Evolutionary conservation across 2,329 filamentous ascomycete genomes (phyloP), one percentile per base, ranked within the genome.

Genomic region (Colletotrichum higginsianum): DNA sequence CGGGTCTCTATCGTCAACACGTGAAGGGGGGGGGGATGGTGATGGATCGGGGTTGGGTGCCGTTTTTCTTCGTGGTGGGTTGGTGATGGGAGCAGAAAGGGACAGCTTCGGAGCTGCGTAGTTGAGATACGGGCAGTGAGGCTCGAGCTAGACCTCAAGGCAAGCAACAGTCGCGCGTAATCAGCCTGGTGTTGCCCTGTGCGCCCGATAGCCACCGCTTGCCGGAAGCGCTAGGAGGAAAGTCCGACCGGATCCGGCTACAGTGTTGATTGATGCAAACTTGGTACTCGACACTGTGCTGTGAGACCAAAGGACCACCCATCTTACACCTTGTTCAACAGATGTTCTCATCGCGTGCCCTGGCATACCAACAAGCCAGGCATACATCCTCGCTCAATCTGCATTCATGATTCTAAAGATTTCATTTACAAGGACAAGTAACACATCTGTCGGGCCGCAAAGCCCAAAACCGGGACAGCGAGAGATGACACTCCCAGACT

Each of bases 141-240:
- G 63, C 63, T 71, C 56, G 56, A 74, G 72, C 73, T 74, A 58
- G 63, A 65, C 53, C 63, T 70, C 71, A 72, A 74, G 73, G 73
- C 73, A 74, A 74, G 73, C 72, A 74, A 72, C 67, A 60, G 73
- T 74, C 73, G 73, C 73, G 73, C 73, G 73, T 74, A 74, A 74
- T 73, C 73, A 73, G 71, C 73, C 73, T 74, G 67, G 67, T 49
- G 69, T 44, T 74, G 73, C 71, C 67, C 73, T 71, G 73, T 73
- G 73, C 73, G 69, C 49, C 60, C 40, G 47, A 30, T 68, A 58
- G 61, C 61, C 49, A 70, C 38, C 55, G 40, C 55, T 56, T 12
- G 23, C 57, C 67, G 57, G 49, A 71, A 63, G 58, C 69, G 71
- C 71, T 73, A 72, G 70, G 70, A 72, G 67, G 67, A 72, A 71